phyloP scores from a whole-genome alignment of 805 yeast species.

The Candida nonsorbophila region DNA sequence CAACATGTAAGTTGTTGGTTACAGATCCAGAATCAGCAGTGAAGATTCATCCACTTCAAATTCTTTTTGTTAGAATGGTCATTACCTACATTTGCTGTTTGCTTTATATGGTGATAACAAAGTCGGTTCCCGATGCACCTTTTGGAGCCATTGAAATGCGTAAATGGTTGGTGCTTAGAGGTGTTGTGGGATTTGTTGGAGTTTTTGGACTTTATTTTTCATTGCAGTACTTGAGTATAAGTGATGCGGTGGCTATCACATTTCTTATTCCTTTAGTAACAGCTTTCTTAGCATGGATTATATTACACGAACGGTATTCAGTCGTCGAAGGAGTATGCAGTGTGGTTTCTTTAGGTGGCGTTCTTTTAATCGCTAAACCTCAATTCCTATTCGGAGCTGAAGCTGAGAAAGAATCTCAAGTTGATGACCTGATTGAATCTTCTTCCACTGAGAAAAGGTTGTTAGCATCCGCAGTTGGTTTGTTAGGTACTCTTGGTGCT shows the following conservation, averaged over 20 bases:
- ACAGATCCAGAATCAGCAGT: slow-evolving; percentile 53
- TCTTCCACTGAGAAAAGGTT: slow-evolving; percentile 49
- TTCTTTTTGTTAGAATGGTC: slow-evolving; percentile 70
- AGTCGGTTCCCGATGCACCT: slow-evolving; percentile 53
- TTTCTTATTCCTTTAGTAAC: slow-evolving; percentile 76
- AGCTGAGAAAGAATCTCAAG: slow-evolving; percentile 21
- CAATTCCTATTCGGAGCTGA: slow-evolving; percentile 54
- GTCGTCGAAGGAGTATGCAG: slow-evolving; percentile 66
- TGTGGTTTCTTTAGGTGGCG: slow-evolving; percentile 65
- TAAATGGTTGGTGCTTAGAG: slow-evolving; percentile 52
- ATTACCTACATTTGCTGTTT: slow-evolving; percentile 62
- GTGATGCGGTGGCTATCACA: slow-evolving; percentile 78
- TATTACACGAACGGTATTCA: slow-evolving; percentile 64
- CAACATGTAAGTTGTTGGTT: slow-evolving; percentile 69
- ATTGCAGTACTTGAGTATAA: slow-evolving; percentile 63
- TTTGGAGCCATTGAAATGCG: slow-evolving; percentile 64
- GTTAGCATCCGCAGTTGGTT: slow-evolving; percentile 58
- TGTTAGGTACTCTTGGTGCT: slow-evolving; percentile 67
- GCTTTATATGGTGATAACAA: slow-evolving; percentile 46
- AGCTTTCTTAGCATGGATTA: slow-evolving; percentile 63
- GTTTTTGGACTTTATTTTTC: slow-evolving; percentile 77
- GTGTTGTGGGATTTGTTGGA: slow-evolving; percentile 69
- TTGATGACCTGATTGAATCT: slow-evolving; percentile 42
- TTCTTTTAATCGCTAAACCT: slow-evolving; percentile 77
- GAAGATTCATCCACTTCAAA: slow-evolving; percentile 74